Evolutionary conservation across 768 basidiomycete species (phyloP).

Genomic region (Artomyces pyxidatus): DNA sequence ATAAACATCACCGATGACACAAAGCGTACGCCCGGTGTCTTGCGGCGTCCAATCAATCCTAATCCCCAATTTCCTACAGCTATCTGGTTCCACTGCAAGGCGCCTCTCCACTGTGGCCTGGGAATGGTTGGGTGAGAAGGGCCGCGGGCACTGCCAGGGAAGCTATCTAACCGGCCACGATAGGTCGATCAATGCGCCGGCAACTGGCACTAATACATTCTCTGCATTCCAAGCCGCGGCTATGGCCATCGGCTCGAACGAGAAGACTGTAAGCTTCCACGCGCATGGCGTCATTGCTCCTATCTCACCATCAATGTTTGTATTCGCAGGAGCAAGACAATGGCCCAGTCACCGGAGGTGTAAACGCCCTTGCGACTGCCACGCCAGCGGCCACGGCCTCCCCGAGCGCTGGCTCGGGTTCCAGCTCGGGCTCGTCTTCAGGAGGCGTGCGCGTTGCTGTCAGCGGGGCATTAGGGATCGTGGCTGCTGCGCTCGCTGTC

Average conservation of each 20-base stretch:
- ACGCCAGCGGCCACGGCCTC: slow-evolving; percentile 3
- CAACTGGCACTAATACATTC: slow-evolving; percentile 34
- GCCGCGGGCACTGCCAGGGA: no score
- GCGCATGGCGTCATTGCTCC: no score
- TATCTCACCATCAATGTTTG: background rate
- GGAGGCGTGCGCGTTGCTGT: background rate
- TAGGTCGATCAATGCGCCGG: slow-evolving; percentile 39
- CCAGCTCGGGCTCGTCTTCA: background rate
- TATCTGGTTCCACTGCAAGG: slow-evolving; percentile 52
- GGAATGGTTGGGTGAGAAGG: slow-evolving; percentile 41
- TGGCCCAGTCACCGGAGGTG: slow-evolving; percentile 35
- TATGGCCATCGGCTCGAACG: slow-evolving; percentile 26
- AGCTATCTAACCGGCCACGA: no score
- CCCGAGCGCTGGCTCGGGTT: background rate
- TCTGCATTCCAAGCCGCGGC: slow-evolving; percentile 35
- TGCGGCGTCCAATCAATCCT: background rate
- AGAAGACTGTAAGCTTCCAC: slow-evolving; percentile 26
- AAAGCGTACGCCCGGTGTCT: slow-evolving; percentile 29
- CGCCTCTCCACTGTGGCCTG: slow-evolving; percentile 36
- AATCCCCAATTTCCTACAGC: slow-evolving; percentile 24
- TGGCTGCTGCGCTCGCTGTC: background rate
- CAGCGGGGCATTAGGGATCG: background rate
- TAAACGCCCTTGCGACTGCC: slow-evolving; percentile 15
- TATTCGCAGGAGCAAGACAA: slow-evolving; percentile 26
- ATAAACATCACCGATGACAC: slow-evolving; percentile 41